These are phyloP conservation scores for Aureobasidium sp. DNA, from an alignment of 2,329 filamentous ascomycete genomes.

Conservation along the genomic window DNA sequence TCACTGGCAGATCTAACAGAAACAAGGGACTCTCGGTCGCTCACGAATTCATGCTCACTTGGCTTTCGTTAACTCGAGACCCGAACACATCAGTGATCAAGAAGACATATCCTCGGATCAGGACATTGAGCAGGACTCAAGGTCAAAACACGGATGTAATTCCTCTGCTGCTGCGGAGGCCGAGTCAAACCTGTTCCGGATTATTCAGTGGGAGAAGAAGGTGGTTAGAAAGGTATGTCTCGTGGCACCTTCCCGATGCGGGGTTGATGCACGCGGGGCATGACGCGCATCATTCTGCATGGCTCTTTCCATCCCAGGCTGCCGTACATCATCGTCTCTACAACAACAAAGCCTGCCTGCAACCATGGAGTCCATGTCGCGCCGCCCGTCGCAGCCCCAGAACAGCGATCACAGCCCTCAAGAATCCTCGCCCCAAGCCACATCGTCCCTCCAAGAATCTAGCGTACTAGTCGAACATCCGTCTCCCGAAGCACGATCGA, in stretches of 20 bases:
- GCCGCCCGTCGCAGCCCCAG: constrained; percentile 3
- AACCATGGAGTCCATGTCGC: neutral
- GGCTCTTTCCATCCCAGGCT: neutral
- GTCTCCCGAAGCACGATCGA: neutral
- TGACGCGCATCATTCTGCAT: neutral
- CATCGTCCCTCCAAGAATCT: neutral
- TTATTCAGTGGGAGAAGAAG: neutral
- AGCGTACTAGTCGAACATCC: constrained; percentile 3
- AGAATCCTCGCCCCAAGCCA: neutral
- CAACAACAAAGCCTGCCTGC: neutral
- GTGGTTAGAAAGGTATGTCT: neutral
- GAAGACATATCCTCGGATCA: too few species aligned
- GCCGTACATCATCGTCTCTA: neutral
- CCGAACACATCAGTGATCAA: too few species aligned
- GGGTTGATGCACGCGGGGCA: neutral
- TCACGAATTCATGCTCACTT: too few species aligned
- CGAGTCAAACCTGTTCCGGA: too few species aligned
- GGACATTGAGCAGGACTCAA: too few species aligned
- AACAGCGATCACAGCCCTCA: neutral
- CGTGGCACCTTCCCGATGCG: neutral
- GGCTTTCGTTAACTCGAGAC: too few species aligned
- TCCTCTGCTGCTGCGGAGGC: too few species aligned
- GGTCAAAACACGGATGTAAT: too few species aligned
- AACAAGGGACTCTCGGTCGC: too few species aligned
- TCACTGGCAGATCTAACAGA: too few species aligned